A percentile compares a stretch with the other conserved stretches of the same genome.
Conservation (phyloP, 2,329 filamentous ascomycete genomes). For the Aspergillus carbonarius region DNA sequence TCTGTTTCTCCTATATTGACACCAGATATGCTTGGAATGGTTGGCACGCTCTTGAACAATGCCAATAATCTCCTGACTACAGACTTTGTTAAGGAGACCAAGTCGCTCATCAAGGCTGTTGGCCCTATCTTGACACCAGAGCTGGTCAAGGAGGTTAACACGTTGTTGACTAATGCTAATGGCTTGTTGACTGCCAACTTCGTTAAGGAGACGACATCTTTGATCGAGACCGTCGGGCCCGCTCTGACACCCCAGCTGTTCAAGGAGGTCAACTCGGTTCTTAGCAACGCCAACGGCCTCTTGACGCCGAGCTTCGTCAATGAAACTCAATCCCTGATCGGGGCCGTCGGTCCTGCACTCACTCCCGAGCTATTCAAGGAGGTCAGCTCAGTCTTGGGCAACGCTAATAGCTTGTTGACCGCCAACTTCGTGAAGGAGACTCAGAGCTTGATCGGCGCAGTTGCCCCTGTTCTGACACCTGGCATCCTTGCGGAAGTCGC, state of each 20-base stretch:
- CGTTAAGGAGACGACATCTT: slow-evolving; percentile 26
- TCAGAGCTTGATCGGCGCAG: slow-evolving; percentile 16
- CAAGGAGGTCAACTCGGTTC: slow-evolving; percentile 24
- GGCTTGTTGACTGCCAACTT: slow-evolving; percentile 32
- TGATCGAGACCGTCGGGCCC: slow-evolving; percentile 25
- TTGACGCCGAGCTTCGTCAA: slow-evolving; percentile 32
- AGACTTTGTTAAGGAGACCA: slow-evolving; percentile 30
- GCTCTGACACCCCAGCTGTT: slow-evolving; percentile 24
- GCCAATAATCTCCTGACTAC: slow-evolving; percentile 32
- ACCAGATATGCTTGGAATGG: slow-evolving; percentile 22
- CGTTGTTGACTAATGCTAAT: slow-evolving; percentile 26
- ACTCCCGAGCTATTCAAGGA: slow-evolving; percentile 25
- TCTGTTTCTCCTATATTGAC: slow-evolving; percentile 30
- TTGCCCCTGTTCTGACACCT: slow-evolving; percentile 19
- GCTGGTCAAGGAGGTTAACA: slow-evolving; percentile 19
- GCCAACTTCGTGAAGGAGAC: slow-evolving; percentile 22
- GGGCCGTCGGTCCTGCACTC: slow-evolving; percentile 20
- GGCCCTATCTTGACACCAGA: slow-evolving; percentile 21
- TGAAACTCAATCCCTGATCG: slow-evolving; percentile 24
- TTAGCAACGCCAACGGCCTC: slow-evolving; percentile 29
- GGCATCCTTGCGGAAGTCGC: slow-evolving; percentile 22
- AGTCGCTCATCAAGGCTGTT: slow-evolving; percentile 19
- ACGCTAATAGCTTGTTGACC: slow-evolving; percentile 25
- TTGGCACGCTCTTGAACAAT: slow-evolving; percentile 21
- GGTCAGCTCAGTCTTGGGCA: slow-evolving; percentile 20